phyloP scores from a whole-genome alignment of 768 basidiomycete genomes.

The Flagelloscypha sp. region DNA sequence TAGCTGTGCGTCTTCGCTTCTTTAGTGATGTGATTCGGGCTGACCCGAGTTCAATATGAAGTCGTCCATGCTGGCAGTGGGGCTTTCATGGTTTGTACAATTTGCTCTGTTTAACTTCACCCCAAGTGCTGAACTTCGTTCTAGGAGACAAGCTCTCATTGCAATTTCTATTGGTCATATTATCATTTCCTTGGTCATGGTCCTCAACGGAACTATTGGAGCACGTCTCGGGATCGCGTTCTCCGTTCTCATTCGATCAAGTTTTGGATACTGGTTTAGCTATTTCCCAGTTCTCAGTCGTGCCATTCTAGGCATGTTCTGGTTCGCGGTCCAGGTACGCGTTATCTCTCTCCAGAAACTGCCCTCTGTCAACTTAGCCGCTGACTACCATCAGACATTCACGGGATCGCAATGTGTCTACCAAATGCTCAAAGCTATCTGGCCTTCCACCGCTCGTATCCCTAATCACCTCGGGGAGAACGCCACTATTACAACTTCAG shows the following conservation, averaged over 20 bases:
- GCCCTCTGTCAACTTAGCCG: neutral
- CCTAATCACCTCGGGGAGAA: slow-evolving; percentile 53
- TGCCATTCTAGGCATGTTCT: slow-evolving; percentile 69
- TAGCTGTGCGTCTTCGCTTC: slow-evolving; percentile 6
- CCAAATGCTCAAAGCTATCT: slow-evolving; percentile 79
- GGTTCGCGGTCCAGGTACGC: slow-evolving; percentile 66
- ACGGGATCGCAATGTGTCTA: slow-evolving; percentile 69
- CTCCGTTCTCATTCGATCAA: slow-evolving; percentile 72
- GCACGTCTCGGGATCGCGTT: slow-evolving; percentile 74
- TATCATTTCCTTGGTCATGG: slow-evolving; percentile 65
- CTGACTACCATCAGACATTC: slow-evolving; percentile 28
- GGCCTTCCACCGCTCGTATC: slow-evolving; percentile 60
- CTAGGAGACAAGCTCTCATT: slow-evolving; percentile 55
- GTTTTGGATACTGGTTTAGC: slow-evolving; percentile 85
- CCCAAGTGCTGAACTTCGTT: slow-evolving; percentile 3
- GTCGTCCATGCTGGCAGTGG: slow-evolving; percentile 70
- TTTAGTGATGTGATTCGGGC: slow-evolving; percentile 15
- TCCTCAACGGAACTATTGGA: slow-evolving; percentile 72
- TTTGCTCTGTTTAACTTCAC: slow-evolving; percentile 1
- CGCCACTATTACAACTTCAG: slow-evolving; percentile 57
- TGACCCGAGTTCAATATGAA: slow-evolving; percentile 38
- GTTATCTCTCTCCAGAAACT: slow-evolving; percentile 4
- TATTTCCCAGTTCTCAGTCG: slow-evolving; percentile 80
- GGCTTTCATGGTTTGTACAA: slow-evolving; percentile 52
- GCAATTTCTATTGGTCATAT: slow-evolving; percentile 67